Base-by-base conservation (phyloP, 1,284 basidiomycete genomes). In the Malassezia globosa region DNA sequence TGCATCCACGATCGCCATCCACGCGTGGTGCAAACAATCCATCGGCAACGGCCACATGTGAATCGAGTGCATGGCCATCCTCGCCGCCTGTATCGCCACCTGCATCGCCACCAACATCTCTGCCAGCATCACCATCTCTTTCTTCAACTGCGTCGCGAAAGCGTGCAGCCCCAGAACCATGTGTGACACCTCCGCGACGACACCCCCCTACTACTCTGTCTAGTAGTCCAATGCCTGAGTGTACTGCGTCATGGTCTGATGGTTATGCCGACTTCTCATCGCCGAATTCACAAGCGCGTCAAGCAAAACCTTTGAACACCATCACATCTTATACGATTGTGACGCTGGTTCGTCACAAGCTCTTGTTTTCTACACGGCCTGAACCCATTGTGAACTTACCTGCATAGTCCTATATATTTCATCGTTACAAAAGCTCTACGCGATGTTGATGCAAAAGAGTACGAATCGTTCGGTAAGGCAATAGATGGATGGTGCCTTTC, bases 321-420 rank as follows among this genome's bases (percentile, higher is more conserved):
- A 35, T 27, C 25, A 37, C 51, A 18, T 44, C 46, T 8, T 48
- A 48, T 41, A 57, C 67, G 23, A 60, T 70, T n/a, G 61, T 67
- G 31, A 64, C 48, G 27, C 51, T 70, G 1, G 57, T 70, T 48
- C 53, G 56, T 3, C 55, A 64, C 41, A 70, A 70, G 47, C 56
- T 70, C 26, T 51, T 70, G 4, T 67, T 67, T 35, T 54, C 58
- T 0, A 58, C 62, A 37, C 58, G 63, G 7, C 64, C 64, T 2
- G 64, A 67, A 39, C 64, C 64, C 14, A 59, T 67, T 27, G 61
- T 65, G 13, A 44, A 51, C 19, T 51, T 50, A 35, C 19, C 25
- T 25, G n/a, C 18, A 13, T 10, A 10, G 37, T 23, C 19, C 7
- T 4, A 34, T 1, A n/a, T 19, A 34, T 34, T 33, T 24, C 43